Conservation (phyloP, 768 basidiomycete species). For the Suillus hirtellus region DNA sequence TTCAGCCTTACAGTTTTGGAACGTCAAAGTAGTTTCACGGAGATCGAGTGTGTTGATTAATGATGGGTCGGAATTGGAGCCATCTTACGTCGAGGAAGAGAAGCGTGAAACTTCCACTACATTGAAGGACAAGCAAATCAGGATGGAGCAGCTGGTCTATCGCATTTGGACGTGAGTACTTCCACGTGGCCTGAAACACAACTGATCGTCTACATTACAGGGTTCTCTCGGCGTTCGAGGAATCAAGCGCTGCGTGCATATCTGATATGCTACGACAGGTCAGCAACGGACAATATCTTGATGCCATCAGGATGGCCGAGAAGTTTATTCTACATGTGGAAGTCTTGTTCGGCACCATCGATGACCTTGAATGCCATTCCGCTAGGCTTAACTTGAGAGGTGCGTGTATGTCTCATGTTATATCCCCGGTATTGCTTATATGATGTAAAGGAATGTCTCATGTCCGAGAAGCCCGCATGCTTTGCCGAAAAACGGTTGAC, state of each 20-base stretch:
- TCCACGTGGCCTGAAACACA: conserved; percentile 7
- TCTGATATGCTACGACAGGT: conserved; percentile 98
- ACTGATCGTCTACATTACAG: conserved; percentile 37
- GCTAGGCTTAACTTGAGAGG: conserved; percentile 80
- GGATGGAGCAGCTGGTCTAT: conserved; percentile 97
- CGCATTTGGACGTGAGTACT: conserved; percentile 94
- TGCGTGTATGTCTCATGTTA: conserved; percentile 37
- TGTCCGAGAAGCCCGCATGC: conserved; percentile 96
- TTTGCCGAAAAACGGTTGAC: conserved; percentile 98
- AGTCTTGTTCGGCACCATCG: conserved; percentile 94
- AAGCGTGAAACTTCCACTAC: conserved; percentile 71
- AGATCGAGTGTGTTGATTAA: conserved; percentile 63
- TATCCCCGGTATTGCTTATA: conserved; percentile 15
- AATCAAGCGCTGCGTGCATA: conserved; percentile 98
- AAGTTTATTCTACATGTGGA: conserved; percentile 98
- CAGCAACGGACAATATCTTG: conserved; percentile 93
- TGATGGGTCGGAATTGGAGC: conserved; percentile 52
- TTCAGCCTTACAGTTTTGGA: conserved; percentile 79
- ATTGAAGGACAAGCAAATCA: conserved; percentile 85
- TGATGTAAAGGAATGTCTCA: conserved; percentile 84
- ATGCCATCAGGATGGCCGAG: conserved; percentile 97
- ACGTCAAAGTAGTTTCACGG: conserved; percentile 86
- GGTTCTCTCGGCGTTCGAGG: conserved; percentile 96
- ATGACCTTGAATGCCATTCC: conserved; percentile 93
- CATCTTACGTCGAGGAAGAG: conserved; percentile 76